Percentiles rank a stretch among this genome's conserved stretches.
These are phyloP conservation scores for Suhomyces guaymorum DNA, from an alignment of 1,139 yeast species.

Conservation along the genomic window DNA sequence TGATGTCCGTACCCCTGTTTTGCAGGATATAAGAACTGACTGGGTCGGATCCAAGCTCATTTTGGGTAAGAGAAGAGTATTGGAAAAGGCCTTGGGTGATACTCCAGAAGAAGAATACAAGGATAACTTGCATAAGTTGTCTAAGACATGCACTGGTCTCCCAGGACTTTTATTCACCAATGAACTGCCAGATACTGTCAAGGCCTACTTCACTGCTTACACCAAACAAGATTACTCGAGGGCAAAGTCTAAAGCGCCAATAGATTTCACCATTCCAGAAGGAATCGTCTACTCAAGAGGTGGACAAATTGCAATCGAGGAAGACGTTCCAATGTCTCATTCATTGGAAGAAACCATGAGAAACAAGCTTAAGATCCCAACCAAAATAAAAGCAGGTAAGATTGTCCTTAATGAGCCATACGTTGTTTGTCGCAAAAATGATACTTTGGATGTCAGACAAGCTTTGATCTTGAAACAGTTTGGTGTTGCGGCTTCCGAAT, in stretches of 20 bases:
- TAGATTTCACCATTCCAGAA: conserved; percentile 80
- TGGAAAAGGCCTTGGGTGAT: conserved; percentile 89
- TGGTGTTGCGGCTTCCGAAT: conserved; percentile 92
- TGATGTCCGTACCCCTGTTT: conserved; percentile 93
- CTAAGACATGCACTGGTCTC: conserved; percentile 64
- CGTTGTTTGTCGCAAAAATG: conserved; percentile 78
- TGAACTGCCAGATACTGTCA: conserved; percentile 82
- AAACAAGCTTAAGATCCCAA: conserved; percentile 86
- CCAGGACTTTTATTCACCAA: conserved; percentile 87
- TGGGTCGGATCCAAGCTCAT: conserved; percentile 89
- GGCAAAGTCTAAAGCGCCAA: conserved; percentile 82
- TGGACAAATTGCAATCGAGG: conserved; percentile 85
- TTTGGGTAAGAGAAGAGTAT: conserved; percentile 89
- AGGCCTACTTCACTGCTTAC: conserved; percentile 77
- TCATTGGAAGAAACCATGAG: conserved; percentile 91
- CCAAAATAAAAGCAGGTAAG: conserved; percentile 87
- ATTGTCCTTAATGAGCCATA: conserved; percentile 74
- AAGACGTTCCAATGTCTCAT: conserved; percentile 95
- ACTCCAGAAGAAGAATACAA: conserved; percentile 86
- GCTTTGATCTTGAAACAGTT: conserved; percentile 90
- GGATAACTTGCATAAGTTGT: conserved; percentile 73
- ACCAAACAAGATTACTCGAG: conserved; percentile 82
- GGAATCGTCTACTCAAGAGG: conserved; percentile 95
- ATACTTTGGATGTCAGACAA: conserved; percentile 82
- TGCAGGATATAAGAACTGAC: conserved; percentile 87